Evolutionary conservation across 805 yeast genomes (phyloP), one percentile per base, ranked within the genome.

Genomic region (Jamesozyma jinghongensis): DNA sequence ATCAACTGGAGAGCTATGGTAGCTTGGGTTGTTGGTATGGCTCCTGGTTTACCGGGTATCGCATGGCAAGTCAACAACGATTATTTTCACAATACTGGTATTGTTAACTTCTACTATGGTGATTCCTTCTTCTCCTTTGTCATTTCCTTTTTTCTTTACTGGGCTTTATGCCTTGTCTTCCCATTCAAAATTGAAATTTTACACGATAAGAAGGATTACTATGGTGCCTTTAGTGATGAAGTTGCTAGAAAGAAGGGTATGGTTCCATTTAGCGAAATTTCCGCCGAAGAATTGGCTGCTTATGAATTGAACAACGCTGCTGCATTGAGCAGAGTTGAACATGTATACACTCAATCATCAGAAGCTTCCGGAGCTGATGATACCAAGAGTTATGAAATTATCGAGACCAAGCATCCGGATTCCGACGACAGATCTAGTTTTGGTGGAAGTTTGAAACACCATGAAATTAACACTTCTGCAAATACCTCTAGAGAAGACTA

Each of bases 41-140:
- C 68, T 10, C 77, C 75, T 14, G 74, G 74, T 17, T 42, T 74
- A 19, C 79, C 79, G 3, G 79, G 79, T 28, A 62, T 54, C 47
- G 65, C 59, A 47, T 63, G 51, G 67, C 62, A 48, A 50, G 59
- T 57, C 34, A 64, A 54, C 38, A 45, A 57, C n/a, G 36, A 44
- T 18, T 52, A 49, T 22, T 56, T 62, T 43, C 33, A 45, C 16
- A 47, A 56, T 25, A 46, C 36, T 3, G 76, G 76, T n/a, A 59
- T 66, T 13, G 54, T 58, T 6, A 64, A 68, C 42, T 69, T 62
- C 50, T 72, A 63, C 51, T 57, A 66, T 39, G 74, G 71, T 38
- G 70, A 68, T 41, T 59, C 67, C 14, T 57, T 71, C 44, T 69
- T 67, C 45, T 67, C 68, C 3, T 70, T 69, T 42, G 43, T 54